Conservation (phyloP, 2,329 filamentous ascomycete genomes). For the Geoglossum cookeanum region DNA sequence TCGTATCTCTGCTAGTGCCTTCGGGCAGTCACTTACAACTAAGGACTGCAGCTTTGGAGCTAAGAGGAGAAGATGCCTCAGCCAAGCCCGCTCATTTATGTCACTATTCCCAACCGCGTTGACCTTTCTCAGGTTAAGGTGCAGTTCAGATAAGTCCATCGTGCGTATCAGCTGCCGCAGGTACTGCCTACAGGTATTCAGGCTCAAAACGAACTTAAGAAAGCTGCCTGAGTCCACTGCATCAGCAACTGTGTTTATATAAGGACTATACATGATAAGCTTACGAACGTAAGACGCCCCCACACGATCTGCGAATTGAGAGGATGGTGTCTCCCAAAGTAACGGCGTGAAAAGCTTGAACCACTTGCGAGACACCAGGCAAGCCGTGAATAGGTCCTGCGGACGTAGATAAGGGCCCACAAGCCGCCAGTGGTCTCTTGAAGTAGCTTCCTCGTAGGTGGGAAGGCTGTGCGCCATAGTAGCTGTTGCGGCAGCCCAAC, state of each 20-base stretch:
- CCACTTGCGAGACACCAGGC: constrained; percentile 1
- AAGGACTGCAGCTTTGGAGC: not conserved
- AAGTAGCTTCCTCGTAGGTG: constrained; percentile 3
- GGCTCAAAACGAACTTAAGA: not conserved
- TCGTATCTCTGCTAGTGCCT: not conserved
- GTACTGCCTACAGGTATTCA: not conserved
- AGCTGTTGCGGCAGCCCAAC: too few species aligned
- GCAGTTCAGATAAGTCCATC: not conserved
- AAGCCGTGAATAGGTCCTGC: not conserved
- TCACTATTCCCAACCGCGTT: not conserved
- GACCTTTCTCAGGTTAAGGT: not conserved
- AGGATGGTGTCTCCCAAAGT: constrained; percentile 1
- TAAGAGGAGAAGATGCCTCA: not conserved
- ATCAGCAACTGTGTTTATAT: not conserved
- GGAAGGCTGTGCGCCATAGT: constrained; percentile 1
- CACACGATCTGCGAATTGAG: not conserved
- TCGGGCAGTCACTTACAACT: not conserved
- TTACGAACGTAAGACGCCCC: not conserved
- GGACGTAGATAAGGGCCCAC: not conserved
- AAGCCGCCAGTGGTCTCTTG: constrained; percentile 3
- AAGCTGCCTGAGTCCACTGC: not conserved
- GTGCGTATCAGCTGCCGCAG: not conserved
- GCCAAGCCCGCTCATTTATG: not conserved
- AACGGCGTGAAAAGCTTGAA: not conserved
- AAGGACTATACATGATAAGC: not conserved